Evolutionary conservation across 176 grass and related monocot genomes (phyloP), one percentile per base, ranked within the genome.

Genomic region (Dactylis glomerata): DNA sequence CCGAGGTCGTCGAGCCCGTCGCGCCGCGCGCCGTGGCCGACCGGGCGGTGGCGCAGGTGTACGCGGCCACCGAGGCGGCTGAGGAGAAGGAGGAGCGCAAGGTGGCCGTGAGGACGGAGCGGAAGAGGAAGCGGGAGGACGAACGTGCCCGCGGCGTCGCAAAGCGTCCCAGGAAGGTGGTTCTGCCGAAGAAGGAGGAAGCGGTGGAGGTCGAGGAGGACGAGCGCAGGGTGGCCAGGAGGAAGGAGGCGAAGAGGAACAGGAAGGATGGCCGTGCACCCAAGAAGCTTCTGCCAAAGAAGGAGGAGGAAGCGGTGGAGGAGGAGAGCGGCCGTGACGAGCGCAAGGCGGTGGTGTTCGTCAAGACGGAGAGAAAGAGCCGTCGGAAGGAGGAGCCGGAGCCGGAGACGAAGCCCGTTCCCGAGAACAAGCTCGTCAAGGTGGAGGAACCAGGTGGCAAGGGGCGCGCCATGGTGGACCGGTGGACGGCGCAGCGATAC

Each of bases 401-500:
- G 56, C 44, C 79, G 81, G 30, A 61, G 45, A 47, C 41, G 45
- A 73, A 75, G 62, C 64, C 81, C 49, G 5, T 32, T 17, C 42
- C 42, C 26, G 15, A 20, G 3, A 67, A 67, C 22, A 85, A 47
- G 58, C 16, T 22, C 64, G 54, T 55, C 58, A 76, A 46, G 50
- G 17, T 10, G 41, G 82, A 83, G 40, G 37, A 79, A 2, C 51
- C 83, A 5, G 3, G 24, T n/a, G 3, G 30, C 14, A 8, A 5
- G 19, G 41, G 33, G 50, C 27, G 77, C 81, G 88, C 87, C 62
- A 91, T 71, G 69, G 75, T 68, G 2, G 71, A 91, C 11, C 68
- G 96, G 40, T 95, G 93, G 96, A 20, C 87, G 15, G 51, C 77
- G 7, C 51, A 54, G 67, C 84, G 91, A 47, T 90, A 93, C 71